Evolutionary conservation across 768 basidiomycete genomes (phyloP), one percentile per base, ranked within the genome.

Genomic region (Scleroderma bovista): DNA sequence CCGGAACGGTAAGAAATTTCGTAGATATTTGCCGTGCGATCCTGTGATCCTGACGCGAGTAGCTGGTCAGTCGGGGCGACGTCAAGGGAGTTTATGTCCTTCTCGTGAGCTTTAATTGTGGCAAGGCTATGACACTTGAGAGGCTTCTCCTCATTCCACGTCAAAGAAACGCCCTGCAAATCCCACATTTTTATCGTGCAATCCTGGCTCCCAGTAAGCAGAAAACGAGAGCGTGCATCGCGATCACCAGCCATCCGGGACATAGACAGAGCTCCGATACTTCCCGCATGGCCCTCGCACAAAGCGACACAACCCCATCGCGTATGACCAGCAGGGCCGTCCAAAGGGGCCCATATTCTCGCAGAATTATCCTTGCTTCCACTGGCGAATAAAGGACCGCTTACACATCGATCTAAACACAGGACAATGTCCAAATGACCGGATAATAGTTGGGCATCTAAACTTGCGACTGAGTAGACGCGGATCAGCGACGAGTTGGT

Each of bases 161-260:
- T 54, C n/a, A 70, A 44, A 1, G 76, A 68, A 3, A 85, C 68
- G 13, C 70, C 63, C 1, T 78, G 71, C n/a, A 98, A 64, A 67
- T 98, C 93, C 96, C 96, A 99, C 83, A 98, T 87, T 69, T 99
- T 99, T 65, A 97, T 88, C 3, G 96, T 98, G 38, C 91, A 82
- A 66, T 99, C 96, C 68, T 98, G 95, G 63, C 88, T 91, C 29
- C 95, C 96, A 13, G 93, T 96, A 64, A 97, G 88, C 75, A 94
- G 73, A 70, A 96, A 95, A 36, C 74, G 74, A 44, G 73, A 70
- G 45, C 61, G 56, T 32, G 57, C 50, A 17, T 64, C 63, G 23
- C 37, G 23, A 17, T 64, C 56, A n/a, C 34, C 38, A 45, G 46
- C 42, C 23, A 55, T 55, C 23, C 84, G 78, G n/a, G 90, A 83